phyloP scores from a whole-genome alignment of 768 basidiomycete genomes.

The Inosperma sp. region DNA sequence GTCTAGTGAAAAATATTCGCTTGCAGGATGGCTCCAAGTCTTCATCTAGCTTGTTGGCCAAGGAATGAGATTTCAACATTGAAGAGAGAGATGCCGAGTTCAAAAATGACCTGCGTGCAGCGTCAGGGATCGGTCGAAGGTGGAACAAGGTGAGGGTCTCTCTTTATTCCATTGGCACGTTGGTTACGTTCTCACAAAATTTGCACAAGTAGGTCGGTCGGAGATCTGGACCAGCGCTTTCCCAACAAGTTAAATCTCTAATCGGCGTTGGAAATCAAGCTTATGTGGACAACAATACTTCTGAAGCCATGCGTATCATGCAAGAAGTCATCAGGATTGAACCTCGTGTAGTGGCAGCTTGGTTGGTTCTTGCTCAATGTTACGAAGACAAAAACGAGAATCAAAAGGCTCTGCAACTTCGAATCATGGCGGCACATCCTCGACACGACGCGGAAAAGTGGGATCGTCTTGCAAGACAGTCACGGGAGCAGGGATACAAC shows the following conservation, averaged over 20 bases:
- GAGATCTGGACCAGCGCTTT: constrained; percentile 48
- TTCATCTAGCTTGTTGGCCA: constrained; percentile 42
- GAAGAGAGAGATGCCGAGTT: constrained; percentile 66
- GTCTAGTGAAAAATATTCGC: constrained; percentile 63
- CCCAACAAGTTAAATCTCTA: constrained; percentile 64
- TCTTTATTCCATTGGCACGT: constrained; percentile 4
- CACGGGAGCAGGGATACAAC: constrained; percentile 59
- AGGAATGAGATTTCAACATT: constrained; percentile 70
- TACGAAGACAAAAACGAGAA: constrained; percentile 67
- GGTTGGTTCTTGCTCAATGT: constrained; percentile 84
- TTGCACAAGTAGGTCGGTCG: constrained; percentile 46
- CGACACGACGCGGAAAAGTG: constrained; percentile 81
- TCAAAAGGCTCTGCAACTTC: constrained; percentile 71
- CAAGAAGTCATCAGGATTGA: constrained; percentile 93
- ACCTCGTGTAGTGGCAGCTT: constrained; percentile 77
- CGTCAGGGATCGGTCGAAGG: constrained; percentile 64
- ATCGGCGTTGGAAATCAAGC: constrained; percentile 89
- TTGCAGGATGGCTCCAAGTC: constrained; percentile 41
- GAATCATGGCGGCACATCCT: constrained; percentile 88
- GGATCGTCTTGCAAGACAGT: constrained; percentile 68
- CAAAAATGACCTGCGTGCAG: constrained; percentile 65
- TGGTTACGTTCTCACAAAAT: too few relatives aligned
- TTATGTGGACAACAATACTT: constrained; percentile 66
- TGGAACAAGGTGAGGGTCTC: constrained; percentile 41
- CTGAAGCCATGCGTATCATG: constrained; percentile 74